phyloP scores from a whole-genome alignment of 108 stramenopile species.

The Stephanodiscus minutulus region DNA sequence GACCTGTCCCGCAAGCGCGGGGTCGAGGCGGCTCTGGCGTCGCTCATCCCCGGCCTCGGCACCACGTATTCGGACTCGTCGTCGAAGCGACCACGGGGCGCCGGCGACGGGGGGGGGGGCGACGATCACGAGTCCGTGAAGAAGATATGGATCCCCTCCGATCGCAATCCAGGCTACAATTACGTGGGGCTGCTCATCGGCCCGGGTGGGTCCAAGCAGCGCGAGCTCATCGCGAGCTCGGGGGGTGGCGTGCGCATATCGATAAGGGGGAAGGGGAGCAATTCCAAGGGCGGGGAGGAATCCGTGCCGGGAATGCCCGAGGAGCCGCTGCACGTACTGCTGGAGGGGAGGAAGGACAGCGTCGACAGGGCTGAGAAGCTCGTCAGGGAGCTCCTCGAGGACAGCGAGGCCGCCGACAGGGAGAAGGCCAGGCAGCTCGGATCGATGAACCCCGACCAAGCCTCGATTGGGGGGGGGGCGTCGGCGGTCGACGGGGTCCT shows the following conservation, averaged over 20 bases:
- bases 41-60: slow-evolving; percentile 53
- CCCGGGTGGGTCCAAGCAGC: slow-evolving; percentile 57
- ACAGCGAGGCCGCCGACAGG: slow-evolving; percentile 55
- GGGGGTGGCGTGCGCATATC: slow-evolving; percentile 53
- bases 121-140: slow-evolving; percentile 21
- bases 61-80: background rate
- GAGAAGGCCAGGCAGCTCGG: slow-evolving; percentile 68
- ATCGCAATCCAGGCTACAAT: slow-evolving; percentile 55
- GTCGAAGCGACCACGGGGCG: slow-evolving; percentile 25
- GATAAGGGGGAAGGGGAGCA: slow-evolving; percentile 50
- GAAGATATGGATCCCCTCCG: slow-evolving; percentile 48
- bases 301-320: slow-evolving; percentile 33
- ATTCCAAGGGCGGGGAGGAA: slow-evolving; percentile 13
- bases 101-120: background rate
- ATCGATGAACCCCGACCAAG: slow-evolving; percentile 40
- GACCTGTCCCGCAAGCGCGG: slow-evolving; percentile 25
- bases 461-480: background rate
- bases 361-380: slow-evolving; percentile 57
- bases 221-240: slow-evolving; percentile 41
- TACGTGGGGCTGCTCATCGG: slow-evolving; percentile 57
- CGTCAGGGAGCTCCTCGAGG: slow-evolving; percentile 60
- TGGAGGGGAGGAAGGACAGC: slow-evolving; percentile 56
- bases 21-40: slow-evolving; percentile 40
- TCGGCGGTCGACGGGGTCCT: background rate
- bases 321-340: slow-evolving; percentile 76